Conservation (phyloP, 148 eudicot species). For the Vaccinium myrtillus region DNA sequence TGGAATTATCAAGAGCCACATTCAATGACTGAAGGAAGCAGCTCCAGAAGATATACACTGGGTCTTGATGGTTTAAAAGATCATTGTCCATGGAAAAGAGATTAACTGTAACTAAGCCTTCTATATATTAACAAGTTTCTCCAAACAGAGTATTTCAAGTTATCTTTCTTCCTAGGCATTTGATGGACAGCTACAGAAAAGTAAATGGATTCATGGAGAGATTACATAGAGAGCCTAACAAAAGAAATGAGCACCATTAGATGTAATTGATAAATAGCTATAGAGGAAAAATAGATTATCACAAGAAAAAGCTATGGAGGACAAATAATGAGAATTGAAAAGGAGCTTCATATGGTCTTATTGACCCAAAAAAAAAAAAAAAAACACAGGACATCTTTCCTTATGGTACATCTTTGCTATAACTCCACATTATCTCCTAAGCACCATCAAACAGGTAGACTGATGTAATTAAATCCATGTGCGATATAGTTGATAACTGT, state of each 20-base stretch:
- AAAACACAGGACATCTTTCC: background rate
- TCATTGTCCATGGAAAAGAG: background rate
- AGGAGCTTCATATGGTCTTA: background rate
- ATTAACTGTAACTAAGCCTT: background rate
- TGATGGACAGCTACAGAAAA: background rate
- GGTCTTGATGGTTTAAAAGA: background rate
- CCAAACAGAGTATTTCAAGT: background rate
- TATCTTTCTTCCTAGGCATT: slow-evolving; percentile 3
- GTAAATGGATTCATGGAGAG: background rate
- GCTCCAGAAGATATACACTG: background rate
- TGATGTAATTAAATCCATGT: background rate
- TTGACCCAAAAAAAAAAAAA: background rate
- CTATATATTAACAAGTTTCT: background rate
- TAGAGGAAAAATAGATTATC: background rate
- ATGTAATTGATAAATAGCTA: background rate
- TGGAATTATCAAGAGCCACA: slow-evolving; percentile 2
- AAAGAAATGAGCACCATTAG: background rate
- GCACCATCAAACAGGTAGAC: background rate
- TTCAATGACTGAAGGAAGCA: background rate
- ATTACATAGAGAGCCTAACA: background rate
- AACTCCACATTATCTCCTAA: background rate
- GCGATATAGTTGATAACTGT: background rate
- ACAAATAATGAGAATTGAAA: background rate
- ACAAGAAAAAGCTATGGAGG: background rate
- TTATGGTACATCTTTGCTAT: background rate